A percentile compares a stretch with the other conserved stretches of the same genome.
Conservation (phyloP, 2,329 filamentous ascomycete species). For the Neurospora sp. region DNA sequence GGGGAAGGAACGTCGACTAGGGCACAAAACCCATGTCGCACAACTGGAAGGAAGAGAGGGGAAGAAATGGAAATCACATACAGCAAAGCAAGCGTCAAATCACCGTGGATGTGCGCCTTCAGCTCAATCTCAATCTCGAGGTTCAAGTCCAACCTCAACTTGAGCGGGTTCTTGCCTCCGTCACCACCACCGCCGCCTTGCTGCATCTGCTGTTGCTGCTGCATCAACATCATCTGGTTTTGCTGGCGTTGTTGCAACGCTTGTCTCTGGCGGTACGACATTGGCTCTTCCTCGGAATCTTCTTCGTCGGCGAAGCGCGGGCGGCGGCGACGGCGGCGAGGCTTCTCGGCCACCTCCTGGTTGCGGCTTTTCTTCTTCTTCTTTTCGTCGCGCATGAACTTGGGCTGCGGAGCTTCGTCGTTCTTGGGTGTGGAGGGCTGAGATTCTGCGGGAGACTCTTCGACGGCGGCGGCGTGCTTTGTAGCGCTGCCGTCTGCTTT, state of each 20-base stretch:
- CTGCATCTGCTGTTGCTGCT: slow-evolving; percentile 23
- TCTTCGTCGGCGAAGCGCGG: slow-evolving; percentile 14
- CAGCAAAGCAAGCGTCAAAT: slow-evolving; percentile 64
- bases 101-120: slow-evolving; percentile 70
- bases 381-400: slow-evolving; percentile 21
- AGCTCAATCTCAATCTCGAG: slow-evolving; percentile 71
- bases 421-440: slow-evolving; percentile 24
- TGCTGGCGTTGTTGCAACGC: slow-evolving; percentile 18
- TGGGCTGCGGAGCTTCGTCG: slow-evolving; percentile 22
- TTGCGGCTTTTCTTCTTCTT: slow-evolving; percentile 12
- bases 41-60: not conserved
- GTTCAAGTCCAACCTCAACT: slow-evolving; percentile 63
- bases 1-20: not conserved
- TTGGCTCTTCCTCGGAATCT: slow-evolving; percentile 8
- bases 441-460: slow-evolving; percentile 13
- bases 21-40: not conserved
- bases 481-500: slow-evolving; percentile 45
- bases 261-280: slow-evolving; percentile 11
- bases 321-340: slow-evolving; percentile 4
- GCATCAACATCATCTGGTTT: slow-evolving; percentile 16
- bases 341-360: slow-evolving; percentile 12
- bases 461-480: slow-evolving; percentile 47
- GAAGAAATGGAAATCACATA: slow-evolving; percentile 27
- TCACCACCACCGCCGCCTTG: slow-evolving; percentile 24
- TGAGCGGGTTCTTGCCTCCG: slow-evolving; percentile 49